Evolutionary conservation across 495 filamentous ascomycete genomes (phyloP), one percentile per base, ranked within the genome.

Genomic region (Cenococcum geophilum): DNA sequence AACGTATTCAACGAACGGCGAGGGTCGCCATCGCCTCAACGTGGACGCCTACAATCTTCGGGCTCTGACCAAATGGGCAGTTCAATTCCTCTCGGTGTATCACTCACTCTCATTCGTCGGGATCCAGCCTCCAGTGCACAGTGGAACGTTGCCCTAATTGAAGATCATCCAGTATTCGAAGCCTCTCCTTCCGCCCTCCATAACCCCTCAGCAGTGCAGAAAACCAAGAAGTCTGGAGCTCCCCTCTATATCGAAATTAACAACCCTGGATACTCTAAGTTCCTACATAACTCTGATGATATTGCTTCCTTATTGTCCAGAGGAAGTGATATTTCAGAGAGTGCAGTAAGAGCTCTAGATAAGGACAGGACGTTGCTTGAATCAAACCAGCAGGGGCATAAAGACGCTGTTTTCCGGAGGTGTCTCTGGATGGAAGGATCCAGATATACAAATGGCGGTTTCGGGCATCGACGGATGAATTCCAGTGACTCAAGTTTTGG

Each of bases 41-140:
- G 40, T 45, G 40, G 21, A 6, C 34, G n/a, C 32, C 37, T 8
- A 43, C 49, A 42, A 43, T 65, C 16, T 43, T 25, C 14, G n/a
- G 58, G 27, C 42, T 43, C 9, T 21, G 55, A 10, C 8, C 22
- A 16, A n/a, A 14, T 11, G 18, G 32, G 23, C 6, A 52, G 10
- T 27, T 32, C 9, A 5, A 0, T 1, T 25, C 21, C 20, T 23
- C 14, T 20, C 36, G 55, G 59, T 1, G 57, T 56, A 10, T 83
- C 84, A n/a, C 80, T 97, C 34, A 95, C 88, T 0, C 75, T 98
- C 12, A 96, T 98, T 56, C 87, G 93, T 14, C 87, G 93, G 36
- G 90, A 97, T 73, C 87, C 90, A 2, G 77, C 82, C 0, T 86
- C 86, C 25, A 84, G 86, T 11, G 80, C 78, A 42, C 93, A 98